A percentile compares a stretch with the other conserved stretches of the same genome.
These are phyloP conservation scores for Trichoderma reesei DNA, from an alignment of 495 filamentous ascomycete genomes.

Conservation along the genomic window DNA sequence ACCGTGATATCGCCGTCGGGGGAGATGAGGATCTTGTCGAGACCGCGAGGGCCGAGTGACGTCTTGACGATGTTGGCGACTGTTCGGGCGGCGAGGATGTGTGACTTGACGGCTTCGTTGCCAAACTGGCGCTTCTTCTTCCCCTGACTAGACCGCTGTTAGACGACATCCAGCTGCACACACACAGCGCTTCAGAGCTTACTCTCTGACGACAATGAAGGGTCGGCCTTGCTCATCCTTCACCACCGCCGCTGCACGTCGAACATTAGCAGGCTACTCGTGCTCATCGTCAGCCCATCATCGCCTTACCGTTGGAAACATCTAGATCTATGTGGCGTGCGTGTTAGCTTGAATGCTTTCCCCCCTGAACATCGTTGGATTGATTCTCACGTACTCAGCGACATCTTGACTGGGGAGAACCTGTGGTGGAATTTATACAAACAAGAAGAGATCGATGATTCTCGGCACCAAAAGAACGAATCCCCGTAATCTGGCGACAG, in stretches of 20 bases:
- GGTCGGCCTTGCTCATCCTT: conserved; percentile 92
- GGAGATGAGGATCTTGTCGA: conserved; percentile 99
- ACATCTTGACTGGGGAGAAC: conserved; percentile 29
- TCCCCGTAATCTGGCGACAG: conserved; percentile 1
- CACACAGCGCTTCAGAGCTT: conserved; percentile 31
- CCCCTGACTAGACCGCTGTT: conserved; percentile 59
- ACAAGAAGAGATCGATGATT: background rate
- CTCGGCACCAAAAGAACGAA: background rate
- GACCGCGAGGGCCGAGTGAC: conserved; percentile 87
- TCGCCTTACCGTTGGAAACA: conserved; percentile 36
- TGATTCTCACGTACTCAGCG: conserved; percentile 34
- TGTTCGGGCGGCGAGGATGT: conserved; percentile 92
- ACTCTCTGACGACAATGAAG: conserved; percentile 98
- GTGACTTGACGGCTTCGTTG: conserved; percentile 92
- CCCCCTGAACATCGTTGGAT: background rate
- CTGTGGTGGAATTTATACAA: background rate
- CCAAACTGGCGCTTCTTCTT: conserved; percentile 97
- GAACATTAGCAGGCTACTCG: background rate
- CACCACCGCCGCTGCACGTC: conserved; percentile 39
- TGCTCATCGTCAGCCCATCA: background rate
- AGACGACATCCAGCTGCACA: background rate
- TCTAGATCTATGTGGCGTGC: conserved; percentile 31
- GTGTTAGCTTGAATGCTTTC: conserved; percentile 22
- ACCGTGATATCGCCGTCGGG: conserved; percentile 98
- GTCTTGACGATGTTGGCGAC: conserved; percentile 96